Percentiles rank a stretch among this genome's conserved stretches.
These are phyloP conservation scores for Didymella segeticola DNA, from an alignment of 2,329 filamentous ascomycete species.

Conservation along the genomic window DNA sequence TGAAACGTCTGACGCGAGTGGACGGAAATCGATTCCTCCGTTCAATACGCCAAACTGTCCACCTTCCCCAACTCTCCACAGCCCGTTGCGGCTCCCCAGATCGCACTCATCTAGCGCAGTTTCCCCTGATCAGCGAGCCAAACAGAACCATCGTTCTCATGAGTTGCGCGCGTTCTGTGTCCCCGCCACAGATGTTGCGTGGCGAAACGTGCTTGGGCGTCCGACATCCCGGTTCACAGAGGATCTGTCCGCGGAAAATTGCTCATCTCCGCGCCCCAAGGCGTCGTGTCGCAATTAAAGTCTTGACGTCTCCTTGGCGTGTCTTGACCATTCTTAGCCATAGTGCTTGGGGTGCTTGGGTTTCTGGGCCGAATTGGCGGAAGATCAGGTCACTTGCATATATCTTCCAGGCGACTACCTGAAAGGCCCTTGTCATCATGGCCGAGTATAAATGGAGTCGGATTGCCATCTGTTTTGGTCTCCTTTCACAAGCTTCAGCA, in stretches of 20 bases:
- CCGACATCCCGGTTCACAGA: not conserved
- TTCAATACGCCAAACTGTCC: not conserved
- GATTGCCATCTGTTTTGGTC: not conserved
- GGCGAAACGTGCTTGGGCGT: not conserved
- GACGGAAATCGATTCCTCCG: conserved; percentile 19
- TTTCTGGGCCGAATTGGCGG: conserved; percentile 9
- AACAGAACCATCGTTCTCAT: not conserved
- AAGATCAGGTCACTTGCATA: conserved; percentile 1
- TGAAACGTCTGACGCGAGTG: not conserved
- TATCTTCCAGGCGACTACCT: not conserved
- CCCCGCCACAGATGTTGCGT: not conserved
- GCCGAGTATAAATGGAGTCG: conserved; percentile 5
- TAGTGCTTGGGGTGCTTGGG: conserved; percentile 28
- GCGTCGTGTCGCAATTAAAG: conserved; percentile 13
- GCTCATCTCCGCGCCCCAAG: not conserved
- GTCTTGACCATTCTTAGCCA: conserved; percentile 27
- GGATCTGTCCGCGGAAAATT: conserved; percentile 1
- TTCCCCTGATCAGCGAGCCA: not conserved
- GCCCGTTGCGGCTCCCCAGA: conserved; percentile 9
- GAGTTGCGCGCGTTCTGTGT: not conserved
- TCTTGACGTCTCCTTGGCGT: conserved; percentile 9
- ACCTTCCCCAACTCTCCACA: conserved; percentile 9
- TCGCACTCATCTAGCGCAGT: not conserved
- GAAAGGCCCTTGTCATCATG: not conserved
- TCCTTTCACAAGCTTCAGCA: not conserved